Evolutionary conservation across 2,329 filamentous ascomycete species (phyloP).

Genomic region (Fonsecaea erecta): DNA sequence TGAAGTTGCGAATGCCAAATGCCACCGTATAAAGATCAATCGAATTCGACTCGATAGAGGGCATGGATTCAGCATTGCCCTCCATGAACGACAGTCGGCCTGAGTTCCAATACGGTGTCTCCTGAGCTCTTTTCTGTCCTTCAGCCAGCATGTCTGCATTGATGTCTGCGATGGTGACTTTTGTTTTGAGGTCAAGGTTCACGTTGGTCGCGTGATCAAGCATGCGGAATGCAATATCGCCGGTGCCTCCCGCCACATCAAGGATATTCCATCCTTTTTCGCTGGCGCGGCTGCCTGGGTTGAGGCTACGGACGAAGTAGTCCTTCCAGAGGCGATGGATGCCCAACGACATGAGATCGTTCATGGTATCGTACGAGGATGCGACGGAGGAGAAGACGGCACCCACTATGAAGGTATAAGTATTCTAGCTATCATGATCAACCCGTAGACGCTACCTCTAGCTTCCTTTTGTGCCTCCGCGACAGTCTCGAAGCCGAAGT

Average conservation of each 20-base stretch:
- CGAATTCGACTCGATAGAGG: constrained; percentile 67
- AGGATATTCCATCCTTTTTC: constrained; percentile 72
- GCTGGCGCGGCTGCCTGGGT: constrained; percentile 68
- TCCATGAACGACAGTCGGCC: constrained; percentile 74
- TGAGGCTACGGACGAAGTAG: constrained; percentile 88
- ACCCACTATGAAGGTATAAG: constrained; percentile 60
- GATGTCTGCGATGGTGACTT: constrained; percentile 92
- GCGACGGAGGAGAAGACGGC: constrained; percentile 95
- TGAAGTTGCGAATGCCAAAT: constrained; percentile 97
- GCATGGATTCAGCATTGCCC: constrained; percentile 82
- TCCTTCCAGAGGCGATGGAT: constrained; percentile 98
- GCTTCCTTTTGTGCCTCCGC: constrained; percentile 77
- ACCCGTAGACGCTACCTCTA: constrained; percentile 53
- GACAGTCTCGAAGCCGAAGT: constrained; percentile 89
- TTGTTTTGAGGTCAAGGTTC: constrained; percentile 78
- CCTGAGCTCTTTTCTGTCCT: constrained; percentile 75
- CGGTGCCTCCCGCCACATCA: constrained; percentile 94
- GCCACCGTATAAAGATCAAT: constrained; percentile 96
- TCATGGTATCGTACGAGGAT: constrained; percentile 95
- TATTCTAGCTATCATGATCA: background rate
- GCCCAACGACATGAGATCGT: constrained; percentile 97
- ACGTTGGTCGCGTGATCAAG: constrained; percentile 82
- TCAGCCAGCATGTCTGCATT: constrained; percentile 93
- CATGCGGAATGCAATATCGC: constrained; percentile 96
- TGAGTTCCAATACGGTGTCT: constrained; percentile 63